Percentiles rank a stretch among this genome's conserved stretches.
Conservation (phyloP, 345 rosid genomes). For the Rhodamnia rubescens region DNA sequence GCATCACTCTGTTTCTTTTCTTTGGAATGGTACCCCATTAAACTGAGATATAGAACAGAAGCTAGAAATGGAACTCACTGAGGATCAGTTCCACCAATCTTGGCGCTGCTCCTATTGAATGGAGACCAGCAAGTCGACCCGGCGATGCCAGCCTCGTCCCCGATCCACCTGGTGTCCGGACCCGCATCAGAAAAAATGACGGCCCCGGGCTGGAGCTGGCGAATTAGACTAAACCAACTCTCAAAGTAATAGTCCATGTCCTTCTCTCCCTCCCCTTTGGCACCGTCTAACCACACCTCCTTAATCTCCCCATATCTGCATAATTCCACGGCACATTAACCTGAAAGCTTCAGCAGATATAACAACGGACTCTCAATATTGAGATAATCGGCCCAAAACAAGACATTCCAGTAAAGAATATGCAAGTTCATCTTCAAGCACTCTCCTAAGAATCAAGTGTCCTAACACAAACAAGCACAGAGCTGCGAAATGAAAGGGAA, state of each 20-base stretch:
- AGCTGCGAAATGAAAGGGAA: not conserved
- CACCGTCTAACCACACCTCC: conserved; percentile 81
- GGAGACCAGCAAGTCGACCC: conserved; percentile 79
- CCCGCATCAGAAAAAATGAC: conserved; percentile 83
- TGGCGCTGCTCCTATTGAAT: conserved; percentile 48
- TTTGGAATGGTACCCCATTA: not conserved
- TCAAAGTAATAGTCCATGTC: conserved; percentile 72
- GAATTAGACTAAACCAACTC: conserved; percentile 71
- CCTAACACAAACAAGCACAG: not conserved
- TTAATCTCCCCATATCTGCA: conserved; percentile 73
- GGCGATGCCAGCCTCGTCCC: conserved; percentile 71
- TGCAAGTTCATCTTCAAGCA: not conserved
- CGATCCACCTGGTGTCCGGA: conserved; percentile 74
- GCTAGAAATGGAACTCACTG: conserved; percentile 25
- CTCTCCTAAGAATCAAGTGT: not conserved
- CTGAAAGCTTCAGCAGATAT: not conserved
- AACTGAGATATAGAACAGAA: not conserved
- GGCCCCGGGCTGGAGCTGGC: conserved; percentile 64
- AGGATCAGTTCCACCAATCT: conserved; percentile 50
- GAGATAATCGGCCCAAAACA: not conserved
- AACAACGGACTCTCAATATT: not conserved
- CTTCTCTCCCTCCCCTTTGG: conserved; percentile 67
- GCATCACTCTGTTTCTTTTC: not conserved
- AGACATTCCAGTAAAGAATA: not conserved
- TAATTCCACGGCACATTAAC: not conserved